Evolutionary conservation across 768 basidiomycete species (phyloP).

Genomic region (Suillus subaureus): DNA sequence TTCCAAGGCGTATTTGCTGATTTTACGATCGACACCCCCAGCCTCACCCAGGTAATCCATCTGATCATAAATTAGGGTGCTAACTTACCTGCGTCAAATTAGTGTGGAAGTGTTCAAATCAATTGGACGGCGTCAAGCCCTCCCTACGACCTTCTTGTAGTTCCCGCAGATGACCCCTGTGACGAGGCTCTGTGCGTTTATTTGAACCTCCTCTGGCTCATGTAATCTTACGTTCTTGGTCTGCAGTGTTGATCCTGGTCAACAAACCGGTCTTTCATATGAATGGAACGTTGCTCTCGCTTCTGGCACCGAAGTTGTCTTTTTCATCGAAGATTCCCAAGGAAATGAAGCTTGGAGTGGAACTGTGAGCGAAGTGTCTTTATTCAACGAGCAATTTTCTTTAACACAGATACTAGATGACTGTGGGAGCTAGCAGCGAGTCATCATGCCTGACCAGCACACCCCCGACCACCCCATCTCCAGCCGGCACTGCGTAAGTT

Average conservation of each 20-base stretch:
- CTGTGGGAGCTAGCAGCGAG: conserved; percentile 37
- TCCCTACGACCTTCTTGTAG: conserved; percentile 65
- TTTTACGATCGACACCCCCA: conserved; percentile 55
- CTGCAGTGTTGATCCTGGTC: conserved; percentile 60
- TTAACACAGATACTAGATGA: conserved; percentile 30
- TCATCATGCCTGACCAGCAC: conserved; percentile 37
- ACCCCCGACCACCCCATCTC: conserved; percentile 15
- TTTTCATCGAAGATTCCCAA: conserved; percentile 55
- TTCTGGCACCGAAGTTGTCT: conserved; percentile 47
- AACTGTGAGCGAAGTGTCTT: conserved; percentile 42
- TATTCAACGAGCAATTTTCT: neutral
- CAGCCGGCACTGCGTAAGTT: conserved; percentile 7
- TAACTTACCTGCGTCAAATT: conserved; percentile 9
- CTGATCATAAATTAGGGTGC: neutral
- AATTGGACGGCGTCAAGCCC: conserved; percentile 49
- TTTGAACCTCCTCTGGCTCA: neutral
- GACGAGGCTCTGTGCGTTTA: conserved; percentile 57
- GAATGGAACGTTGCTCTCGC: conserved; percentile 45
- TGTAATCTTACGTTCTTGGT: conserved; percentile 10
- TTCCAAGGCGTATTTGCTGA: conserved; percentile 53
- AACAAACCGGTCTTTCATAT: conserved; percentile 46
- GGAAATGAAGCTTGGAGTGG: conserved; percentile 71
- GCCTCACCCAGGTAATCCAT: conserved; percentile 50
- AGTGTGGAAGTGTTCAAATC: conserved; percentile 58
- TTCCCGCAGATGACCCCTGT: conserved; percentile 55